These are phyloP conservation scores for Saussurea involucrata DNA, from an alignment of 129 eudicot species.

Conservation along the genomic window DNA sequence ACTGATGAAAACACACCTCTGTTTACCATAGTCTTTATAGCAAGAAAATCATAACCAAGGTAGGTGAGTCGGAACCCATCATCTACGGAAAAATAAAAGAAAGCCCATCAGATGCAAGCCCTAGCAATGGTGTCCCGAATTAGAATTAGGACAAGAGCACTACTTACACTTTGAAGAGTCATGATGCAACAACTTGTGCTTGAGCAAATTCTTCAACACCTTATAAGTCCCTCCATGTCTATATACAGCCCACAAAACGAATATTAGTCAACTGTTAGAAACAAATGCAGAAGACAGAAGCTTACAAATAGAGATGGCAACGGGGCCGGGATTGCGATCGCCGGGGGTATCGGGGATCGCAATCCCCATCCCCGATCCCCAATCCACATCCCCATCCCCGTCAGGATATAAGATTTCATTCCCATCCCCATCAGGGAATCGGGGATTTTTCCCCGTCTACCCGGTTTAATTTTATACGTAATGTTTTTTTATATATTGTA, in stretches of 20 bases:
- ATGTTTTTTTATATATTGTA: too few species aligned
- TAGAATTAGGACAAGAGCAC: not conserved
- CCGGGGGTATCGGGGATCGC: too few species aligned
- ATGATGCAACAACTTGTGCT: conserved; percentile 86
- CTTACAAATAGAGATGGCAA: too few species aligned
- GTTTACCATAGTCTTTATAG: conserved; percentile 85
- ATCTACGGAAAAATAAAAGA: conserved; percentile 34
- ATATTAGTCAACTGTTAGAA: not conserved
- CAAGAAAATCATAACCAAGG: conserved; percentile 96
- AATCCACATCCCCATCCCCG: too few species aligned
- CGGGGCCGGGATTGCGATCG: too few species aligned
- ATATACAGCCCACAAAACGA: conserved; percentile 8
- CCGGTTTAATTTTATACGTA: too few species aligned
- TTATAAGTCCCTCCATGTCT: conserved; percentile 98
- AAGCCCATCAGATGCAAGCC: not conserved
- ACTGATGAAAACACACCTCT: conserved; percentile 81
- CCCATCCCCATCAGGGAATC: too few species aligned
- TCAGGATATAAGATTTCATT: too few species aligned
- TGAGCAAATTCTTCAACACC: conserved; percentile 88
- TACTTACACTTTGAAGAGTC: conserved; percentile 87
- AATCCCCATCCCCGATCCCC: too few species aligned
- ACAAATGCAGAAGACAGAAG: not conserved
- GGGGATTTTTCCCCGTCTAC: too few species aligned
- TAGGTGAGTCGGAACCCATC: conserved; percentile 95
- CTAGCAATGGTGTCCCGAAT: not conserved